These are phyloP conservation scores for Eutypella sp. DNA, from an alignment of 2,329 filamentous ascomycete species.

Conservation along the genomic window DNA sequence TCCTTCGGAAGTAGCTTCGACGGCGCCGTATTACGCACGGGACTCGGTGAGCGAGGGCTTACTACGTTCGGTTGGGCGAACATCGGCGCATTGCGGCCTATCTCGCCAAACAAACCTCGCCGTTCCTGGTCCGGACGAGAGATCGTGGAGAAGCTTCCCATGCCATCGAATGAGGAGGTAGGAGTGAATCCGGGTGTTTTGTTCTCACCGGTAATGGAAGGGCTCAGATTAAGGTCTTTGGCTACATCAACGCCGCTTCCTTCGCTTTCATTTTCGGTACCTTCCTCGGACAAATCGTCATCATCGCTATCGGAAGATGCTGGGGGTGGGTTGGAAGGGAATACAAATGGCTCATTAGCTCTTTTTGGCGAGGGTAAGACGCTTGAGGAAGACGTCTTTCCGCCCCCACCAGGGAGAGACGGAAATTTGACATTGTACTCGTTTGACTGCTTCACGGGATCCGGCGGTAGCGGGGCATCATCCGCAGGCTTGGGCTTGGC, in stretches of 20 bases:
- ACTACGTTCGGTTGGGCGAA: conserved; percentile 50
- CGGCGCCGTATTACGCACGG: conserved; percentile 56
- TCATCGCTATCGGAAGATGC: conserved; percentile 31
- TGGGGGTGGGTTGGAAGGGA: conserved; percentile 24
- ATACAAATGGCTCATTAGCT: conserved; percentile 4
- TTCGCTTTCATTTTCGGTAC: conserved; percentile 41
- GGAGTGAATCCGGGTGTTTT: conserved; percentile 50
- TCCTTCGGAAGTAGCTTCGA: conserved; percentile 45
- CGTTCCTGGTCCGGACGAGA: conserved; percentile 41
- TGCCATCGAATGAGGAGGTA: conserved; percentile 52
- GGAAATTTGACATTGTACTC: conserved; percentile 22
- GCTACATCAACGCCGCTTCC: conserved; percentile 61
- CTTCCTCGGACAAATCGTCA: conserved; percentile 41
- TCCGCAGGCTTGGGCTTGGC: conserved; percentile 17
- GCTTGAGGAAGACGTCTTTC: conserved; percentile 14
- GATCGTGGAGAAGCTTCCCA: conserved; percentile 43
- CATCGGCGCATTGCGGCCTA: conserved; percentile 43
- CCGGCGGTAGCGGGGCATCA: conserved; percentile 37
- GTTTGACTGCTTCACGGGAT: conserved; percentile 28
- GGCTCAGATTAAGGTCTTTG: conserved; percentile 60
- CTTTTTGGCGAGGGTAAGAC: conserved; percentile 21
- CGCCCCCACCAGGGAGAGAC: conserved; percentile 18
- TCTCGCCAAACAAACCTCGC: conserved; percentile 49
- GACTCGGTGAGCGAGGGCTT: conserved; percentile 70
- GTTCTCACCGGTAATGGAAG: conserved; percentile 38